Evolutionary conservation across 768 basidiomycete genomes (phyloP).

Genomic region (Hirschioporus abietinus): DNA sequence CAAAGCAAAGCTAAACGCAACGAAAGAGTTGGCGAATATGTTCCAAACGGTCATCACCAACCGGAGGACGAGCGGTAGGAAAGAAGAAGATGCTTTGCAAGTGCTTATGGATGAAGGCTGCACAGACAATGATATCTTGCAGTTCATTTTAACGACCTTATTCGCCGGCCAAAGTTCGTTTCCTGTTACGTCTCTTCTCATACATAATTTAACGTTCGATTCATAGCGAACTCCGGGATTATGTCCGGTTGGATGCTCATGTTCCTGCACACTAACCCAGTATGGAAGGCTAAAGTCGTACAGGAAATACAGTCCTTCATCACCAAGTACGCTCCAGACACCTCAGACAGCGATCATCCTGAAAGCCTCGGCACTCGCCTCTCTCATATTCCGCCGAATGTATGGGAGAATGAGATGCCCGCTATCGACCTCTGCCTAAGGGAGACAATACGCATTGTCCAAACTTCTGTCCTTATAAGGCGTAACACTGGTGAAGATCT

Average conservation of each 20-base stretch:
- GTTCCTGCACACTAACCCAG: slow-evolving; percentile 62
- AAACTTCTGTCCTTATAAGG: slow-evolving; percentile 78
- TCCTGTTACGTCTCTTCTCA: not conserved
- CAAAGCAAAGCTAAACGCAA: not conserved
- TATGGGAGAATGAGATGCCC: slow-evolving; percentile 68
- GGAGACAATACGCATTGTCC: slow-evolving; percentile 73
- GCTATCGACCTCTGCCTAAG: slow-evolving; percentile 67
- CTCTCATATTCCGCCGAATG: slow-evolving; percentile 57
- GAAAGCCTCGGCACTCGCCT: slow-evolving; percentile 27
- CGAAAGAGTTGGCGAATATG: not conserved
- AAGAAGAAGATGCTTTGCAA: slow-evolving; percentile 1
- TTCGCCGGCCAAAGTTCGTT: not conserved
- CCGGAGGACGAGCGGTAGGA: not conserved
- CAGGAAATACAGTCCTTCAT: slow-evolving; percentile 56
- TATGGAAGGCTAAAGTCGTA: slow-evolving; percentile 60
- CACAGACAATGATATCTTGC: not conserved
- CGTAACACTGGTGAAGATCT: slow-evolving; percentile 70
- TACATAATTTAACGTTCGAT: not conserved
- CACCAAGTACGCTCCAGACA: slow-evolving; percentile 13
- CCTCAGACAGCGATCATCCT: not conserved
- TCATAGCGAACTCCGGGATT: not conserved
- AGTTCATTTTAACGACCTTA: not conserved
- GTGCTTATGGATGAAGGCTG: slow-evolving; percentile 2
- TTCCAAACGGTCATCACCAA: not conserved
- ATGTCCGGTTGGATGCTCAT: slow-evolving; percentile 53